Conservation (phyloP, 1,284 basidiomycete genomes). For the Coriolopsis trogii region DNA sequence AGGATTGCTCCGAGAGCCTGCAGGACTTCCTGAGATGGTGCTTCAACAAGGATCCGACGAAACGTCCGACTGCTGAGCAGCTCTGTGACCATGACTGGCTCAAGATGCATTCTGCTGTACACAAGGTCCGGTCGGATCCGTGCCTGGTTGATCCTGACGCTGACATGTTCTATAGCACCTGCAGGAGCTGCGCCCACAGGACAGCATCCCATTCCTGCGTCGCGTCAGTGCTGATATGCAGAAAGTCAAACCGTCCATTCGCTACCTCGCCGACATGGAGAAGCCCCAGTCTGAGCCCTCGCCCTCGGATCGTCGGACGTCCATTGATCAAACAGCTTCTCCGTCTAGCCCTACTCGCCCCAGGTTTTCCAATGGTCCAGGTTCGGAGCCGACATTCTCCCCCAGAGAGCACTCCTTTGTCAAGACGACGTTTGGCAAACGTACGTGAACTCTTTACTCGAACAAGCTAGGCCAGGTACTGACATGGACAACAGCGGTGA, state of each 20-base stretch:
- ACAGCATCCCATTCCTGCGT: slow-evolving; percentile 92
- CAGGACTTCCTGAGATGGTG: slow-evolving; percentile 81
- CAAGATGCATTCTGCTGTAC: slow-evolving; percentile 73
- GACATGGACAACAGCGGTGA: slow-evolving; percentile 62
- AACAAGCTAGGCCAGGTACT: slow-evolving; percentile 13
- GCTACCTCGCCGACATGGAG: slow-evolving; percentile 55
- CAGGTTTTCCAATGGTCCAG: slow-evolving; percentile 41
- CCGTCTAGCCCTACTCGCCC: slow-evolving; percentile 29
- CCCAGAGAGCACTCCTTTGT: slow-evolving; percentile 83
- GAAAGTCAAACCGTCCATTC: slow-evolving; percentile 60
- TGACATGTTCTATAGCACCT: slow-evolving; percentile 11
- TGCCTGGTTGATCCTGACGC: slow-evolving; percentile 1
- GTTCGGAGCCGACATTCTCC: slow-evolving; percentile 45
- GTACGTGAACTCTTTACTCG: slow-evolving; percentile 48
- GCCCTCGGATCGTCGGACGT: slow-evolving; percentile 40
- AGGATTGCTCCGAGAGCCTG: slow-evolving; percentile 73
- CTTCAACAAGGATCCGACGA: slow-evolving; percentile 85
- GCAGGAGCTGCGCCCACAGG: slow-evolving; percentile 84
- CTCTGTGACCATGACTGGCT: slow-evolving; percentile 93
- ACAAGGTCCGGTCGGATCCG: slow-evolving; percentile 55
- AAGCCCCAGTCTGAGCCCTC: slow-evolving; percentile 46
- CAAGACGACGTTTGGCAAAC: slow-evolving; percentile 90
- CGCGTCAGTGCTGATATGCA: slow-evolving; percentile 87
- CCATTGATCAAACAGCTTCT: slow-evolving; percentile 24
- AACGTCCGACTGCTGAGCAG: slow-evolving; percentile 79